phyloP scores from a whole-genome alignment of 2,329 filamentous ascomycete species.

The Exophiala oligosperma region DNA sequence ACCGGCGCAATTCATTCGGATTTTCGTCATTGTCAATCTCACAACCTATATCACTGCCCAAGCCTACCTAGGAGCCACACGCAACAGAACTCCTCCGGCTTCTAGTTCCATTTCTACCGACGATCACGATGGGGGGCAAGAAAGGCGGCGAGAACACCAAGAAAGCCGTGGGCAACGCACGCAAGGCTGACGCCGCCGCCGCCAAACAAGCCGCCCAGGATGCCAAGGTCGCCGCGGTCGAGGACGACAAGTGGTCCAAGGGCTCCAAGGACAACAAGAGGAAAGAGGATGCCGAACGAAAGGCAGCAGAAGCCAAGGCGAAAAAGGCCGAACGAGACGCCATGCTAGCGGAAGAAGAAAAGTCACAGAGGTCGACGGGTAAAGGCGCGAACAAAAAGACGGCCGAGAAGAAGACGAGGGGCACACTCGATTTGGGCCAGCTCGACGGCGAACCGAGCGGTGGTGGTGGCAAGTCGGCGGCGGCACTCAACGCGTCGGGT shows the following conservation, averaged over 20 bases:
- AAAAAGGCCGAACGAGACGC: conserved; percentile 94
- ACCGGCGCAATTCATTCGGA: conserved; percentile 33
- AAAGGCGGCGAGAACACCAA: conserved; percentile 74
- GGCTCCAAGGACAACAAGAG: conserved; percentile 82
- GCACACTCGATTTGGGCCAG: conserved; percentile 69
- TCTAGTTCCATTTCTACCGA: too few species aligned
- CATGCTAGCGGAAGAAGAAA: conserved; percentile 79
- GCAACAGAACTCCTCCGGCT: neutral
- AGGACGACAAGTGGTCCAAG: conserved; percentile 78
- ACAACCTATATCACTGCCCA: conserved; percentile 22
- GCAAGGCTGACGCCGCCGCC: conserved; percentile 83
- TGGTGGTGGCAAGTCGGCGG: conserved; percentile 33
- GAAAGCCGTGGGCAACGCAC: conserved; percentile 83
- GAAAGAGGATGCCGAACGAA: conserved; percentile 85
- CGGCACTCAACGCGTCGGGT: conserved; percentile 74
- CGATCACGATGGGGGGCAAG: conserved; percentile 68
- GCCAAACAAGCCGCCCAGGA: conserved; percentile 73
- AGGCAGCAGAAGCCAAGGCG: conserved; percentile 75
- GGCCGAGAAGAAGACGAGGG: conserved; percentile 58
- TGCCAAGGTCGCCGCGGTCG: conserved; percentile 63
- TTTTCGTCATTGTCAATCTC: conserved; percentile 34
- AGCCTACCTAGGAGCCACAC: conserved; percentile 13
- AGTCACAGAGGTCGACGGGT: conserved; percentile 58
- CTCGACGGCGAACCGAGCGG: conserved; percentile 62
- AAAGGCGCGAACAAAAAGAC: conserved; percentile 59